Percentiles rank a stretch among this genome's conserved stretches.
phyloP scores from a whole-genome alignment of 306 rosid species.

The Lotus japonicus region DNA sequence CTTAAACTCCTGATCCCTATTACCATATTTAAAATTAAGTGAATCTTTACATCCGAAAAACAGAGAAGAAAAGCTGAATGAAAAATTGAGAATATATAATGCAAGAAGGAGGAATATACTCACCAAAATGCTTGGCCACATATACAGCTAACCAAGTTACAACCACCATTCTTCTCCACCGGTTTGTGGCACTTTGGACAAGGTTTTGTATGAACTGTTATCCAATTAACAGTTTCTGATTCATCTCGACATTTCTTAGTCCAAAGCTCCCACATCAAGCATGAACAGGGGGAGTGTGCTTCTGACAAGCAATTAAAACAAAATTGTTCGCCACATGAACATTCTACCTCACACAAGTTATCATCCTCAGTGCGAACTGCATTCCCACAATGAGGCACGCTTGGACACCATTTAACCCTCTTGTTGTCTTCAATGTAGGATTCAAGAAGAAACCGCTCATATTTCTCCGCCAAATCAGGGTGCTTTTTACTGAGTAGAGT shows the following conservation, averaged over 20 bases:
- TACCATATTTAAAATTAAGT: not conserved
- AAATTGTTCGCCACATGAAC: constrained; percentile 87
- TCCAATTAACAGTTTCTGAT: constrained; percentile 99
- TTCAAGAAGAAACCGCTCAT: constrained; percentile 89
- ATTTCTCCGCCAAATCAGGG: constrained; percentile 76
- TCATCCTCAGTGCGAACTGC: constrained; percentile 86
- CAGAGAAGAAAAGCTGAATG: not conserved
- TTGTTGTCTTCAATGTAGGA: constrained; percentile 94
- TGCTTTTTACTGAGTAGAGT: constrained; percentile 50
- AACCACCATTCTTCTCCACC: constrained; percentile 98
- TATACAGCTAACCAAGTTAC: constrained; percentile 93
- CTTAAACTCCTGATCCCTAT: not conserved
- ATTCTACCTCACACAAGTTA: constrained; percentile 81
- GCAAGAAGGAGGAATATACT: constrained; percentile 20
- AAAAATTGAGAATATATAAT: not conserved
- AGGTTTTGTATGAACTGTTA: constrained; percentile 88
- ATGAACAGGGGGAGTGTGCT: constrained; percentile 96
- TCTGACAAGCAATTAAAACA: constrained; percentile 77
- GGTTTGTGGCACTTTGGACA: constrained; percentile 96
- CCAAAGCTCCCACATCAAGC: constrained; percentile 97
- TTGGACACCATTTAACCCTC: constrained; percentile 96
- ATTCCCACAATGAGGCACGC: constrained; percentile 90
- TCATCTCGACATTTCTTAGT: constrained; percentile 85
- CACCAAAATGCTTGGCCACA: constrained; percentile 98
- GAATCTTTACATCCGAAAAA: not conserved